phyloP scores from a whole-genome alignment of 2,329 filamentous ascomycete genomes.

The Diaporthe helianthi region DNA sequence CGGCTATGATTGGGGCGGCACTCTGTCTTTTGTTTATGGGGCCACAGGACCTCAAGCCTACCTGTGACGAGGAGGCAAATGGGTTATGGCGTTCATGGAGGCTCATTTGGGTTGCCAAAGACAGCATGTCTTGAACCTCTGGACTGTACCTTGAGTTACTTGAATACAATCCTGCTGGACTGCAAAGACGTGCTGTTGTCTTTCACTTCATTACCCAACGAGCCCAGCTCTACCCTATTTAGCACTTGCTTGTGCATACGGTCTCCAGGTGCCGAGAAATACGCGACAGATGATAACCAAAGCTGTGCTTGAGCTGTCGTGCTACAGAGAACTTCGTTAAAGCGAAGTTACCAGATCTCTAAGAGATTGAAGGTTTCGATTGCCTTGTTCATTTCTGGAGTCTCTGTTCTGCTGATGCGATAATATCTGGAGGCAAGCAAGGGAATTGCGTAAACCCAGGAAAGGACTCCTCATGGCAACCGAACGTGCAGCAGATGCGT shows the following conservation, averaged over 20 bases:
- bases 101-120: background rate
- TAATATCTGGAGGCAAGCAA: background rate
- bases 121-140: background rate
- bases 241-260: background rate
- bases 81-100: slow-evolving; percentile 14
- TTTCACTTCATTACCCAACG: background rate
- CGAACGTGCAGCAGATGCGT: background rate
- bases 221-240: background rate
- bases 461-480: background rate
- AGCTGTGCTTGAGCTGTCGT: background rate
- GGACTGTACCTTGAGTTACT: background rate
- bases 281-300: background rate
- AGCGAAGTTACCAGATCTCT: background rate
- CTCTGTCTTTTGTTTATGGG: background rate
- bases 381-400: background rate
- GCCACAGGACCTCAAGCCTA: background rate
- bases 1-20: slow-evolving; percentile 9
- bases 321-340: background rate
- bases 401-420: background rate
- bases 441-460: background rate
- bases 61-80: background rate
- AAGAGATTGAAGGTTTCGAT: background rate
- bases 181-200: background rate
- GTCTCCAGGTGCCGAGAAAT: background rate
- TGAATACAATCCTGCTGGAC: background rate